phyloP scores from a whole-genome alignment of 2,329 filamentous ascomycete genomes.

The Exophiala alcalophila region DNA sequence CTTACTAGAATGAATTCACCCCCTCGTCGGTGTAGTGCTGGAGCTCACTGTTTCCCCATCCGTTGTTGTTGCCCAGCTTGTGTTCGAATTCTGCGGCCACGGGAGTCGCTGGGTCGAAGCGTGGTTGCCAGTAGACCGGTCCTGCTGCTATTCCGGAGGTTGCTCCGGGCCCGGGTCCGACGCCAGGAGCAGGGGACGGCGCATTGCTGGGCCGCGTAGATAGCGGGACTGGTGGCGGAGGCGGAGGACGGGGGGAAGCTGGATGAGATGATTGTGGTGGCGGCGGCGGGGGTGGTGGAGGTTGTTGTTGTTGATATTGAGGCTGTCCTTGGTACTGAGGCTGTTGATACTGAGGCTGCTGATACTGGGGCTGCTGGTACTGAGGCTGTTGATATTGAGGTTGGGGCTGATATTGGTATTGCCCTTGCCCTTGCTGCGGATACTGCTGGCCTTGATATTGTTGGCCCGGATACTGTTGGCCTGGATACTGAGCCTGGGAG shows the following conservation, averaged over 20 bases:
- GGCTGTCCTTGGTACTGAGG: neutral
- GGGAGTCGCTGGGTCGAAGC: slow-evolving; percentile 21
- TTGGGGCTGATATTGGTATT: slow-evolving; percentile 15
- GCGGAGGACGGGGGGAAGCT: too few relatives aligned
- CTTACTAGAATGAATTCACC: slow-evolving; percentile 27
- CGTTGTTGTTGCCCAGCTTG: slow-evolving; percentile 29
- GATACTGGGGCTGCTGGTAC: slow-evolving; percentile 1
- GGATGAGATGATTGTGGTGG: too few relatives aligned
- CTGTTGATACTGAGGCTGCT: neutral
- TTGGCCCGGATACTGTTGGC: neutral
- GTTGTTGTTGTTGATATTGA: slow-evolving; percentile 11
- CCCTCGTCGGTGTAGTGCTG: slow-evolving; percentile 26
- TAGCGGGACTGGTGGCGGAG: slow-evolving; percentile 21
- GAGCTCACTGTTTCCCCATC: slow-evolving; percentile 31
- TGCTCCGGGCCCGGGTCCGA: slow-evolving; percentile 2
- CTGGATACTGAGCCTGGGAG: slow-evolving; percentile 1
- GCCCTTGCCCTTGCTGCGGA: slow-evolving; percentile 6
- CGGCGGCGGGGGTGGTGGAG: too few relatives aligned
- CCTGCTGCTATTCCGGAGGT: slow-evolving; percentile 8
- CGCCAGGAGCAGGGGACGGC: too few relatives aligned
- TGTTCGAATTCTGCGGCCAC: slow-evolving; percentile 27
- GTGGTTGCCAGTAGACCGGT: slow-evolving; percentile 28
- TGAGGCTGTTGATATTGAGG: slow-evolving; percentile 1
- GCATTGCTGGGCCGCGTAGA: slow-evolving; percentile 15
- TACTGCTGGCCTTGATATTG: slow-evolving; percentile 1